These are phyloP conservation scores for Lolium multiflorum DNA, from an alignment of 176 grass and related monocot genomes.

Conservation along the genomic window DNA sequence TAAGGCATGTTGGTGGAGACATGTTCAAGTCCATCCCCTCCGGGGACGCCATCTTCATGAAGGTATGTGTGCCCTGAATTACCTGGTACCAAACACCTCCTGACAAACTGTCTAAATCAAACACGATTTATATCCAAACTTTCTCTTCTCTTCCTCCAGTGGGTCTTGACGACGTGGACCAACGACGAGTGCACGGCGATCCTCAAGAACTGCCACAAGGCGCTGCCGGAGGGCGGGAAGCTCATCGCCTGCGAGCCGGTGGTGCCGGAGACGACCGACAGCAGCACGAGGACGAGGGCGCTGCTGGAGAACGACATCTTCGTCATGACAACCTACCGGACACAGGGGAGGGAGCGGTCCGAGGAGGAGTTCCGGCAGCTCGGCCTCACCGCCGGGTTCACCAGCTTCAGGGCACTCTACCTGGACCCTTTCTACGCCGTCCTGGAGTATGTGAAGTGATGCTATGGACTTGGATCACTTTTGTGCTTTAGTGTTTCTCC, in stretches of 20 bases:
- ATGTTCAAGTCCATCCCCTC: conserved; percentile 85
- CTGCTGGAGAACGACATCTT: conserved; percentile 89
- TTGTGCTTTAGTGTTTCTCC: rapidly evolving
- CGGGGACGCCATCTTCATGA: conserved; percentile 96
- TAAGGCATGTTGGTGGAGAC: conserved; percentile 76
- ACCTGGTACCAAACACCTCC: too few species aligned
- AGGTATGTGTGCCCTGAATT: conserved; percentile 1
- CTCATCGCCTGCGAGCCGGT: conserved; percentile 87
- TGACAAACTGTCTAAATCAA: too few species aligned
- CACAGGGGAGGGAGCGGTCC: conserved; percentile 65
- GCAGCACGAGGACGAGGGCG: conserved; percentile 68
- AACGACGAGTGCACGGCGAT: conserved; percentile 70
- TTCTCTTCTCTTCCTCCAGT: too few species aligned
- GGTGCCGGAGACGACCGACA: conserved; percentile 67
- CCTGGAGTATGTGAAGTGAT: conserved; percentile 75
- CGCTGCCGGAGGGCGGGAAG: conserved; percentile 75
- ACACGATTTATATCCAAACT: too few species aligned
- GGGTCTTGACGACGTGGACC: too few species aligned
- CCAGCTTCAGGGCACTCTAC: conserved; percentile 63
- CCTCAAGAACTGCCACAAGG: conserved; percentile 70
- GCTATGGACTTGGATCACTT: not conserved
- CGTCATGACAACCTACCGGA: conserved; percentile 88
- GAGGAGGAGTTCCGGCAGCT: conserved; percentile 82
- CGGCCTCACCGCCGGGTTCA: conserved; percentile 58
- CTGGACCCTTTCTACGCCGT: conserved; percentile 81